Percentiles rank a stretch among this genome's conserved stretches.
phyloP scores from a whole-genome alignment of 306 rosid species.

The Rosa lucieae region DNA sequence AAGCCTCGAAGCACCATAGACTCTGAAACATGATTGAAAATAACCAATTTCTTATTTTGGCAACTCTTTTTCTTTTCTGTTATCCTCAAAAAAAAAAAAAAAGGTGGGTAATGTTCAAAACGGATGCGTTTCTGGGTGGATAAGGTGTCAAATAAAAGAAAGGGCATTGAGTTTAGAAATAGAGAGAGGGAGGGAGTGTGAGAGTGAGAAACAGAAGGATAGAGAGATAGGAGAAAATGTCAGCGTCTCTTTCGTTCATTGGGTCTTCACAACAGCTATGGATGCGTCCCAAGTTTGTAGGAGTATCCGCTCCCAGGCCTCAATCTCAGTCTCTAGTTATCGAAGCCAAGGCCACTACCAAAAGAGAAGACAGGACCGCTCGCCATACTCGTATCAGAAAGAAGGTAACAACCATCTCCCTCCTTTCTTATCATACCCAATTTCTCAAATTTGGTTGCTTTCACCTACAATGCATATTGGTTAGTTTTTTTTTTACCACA shows the following conservation, averaged over 20 bases:
- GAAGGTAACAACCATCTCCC: conserved; percentile 34
- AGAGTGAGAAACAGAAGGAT: not conserved
- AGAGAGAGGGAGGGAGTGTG: not conserved
- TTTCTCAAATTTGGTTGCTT: not conserved
- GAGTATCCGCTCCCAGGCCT: not conserved
- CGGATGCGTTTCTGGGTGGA: not conserved
- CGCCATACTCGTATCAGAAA: conserved; percentile 67
- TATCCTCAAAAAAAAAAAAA: not conserved
- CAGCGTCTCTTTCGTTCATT: conserved; percentile 19
- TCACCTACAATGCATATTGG: not conserved
- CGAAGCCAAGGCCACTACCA: conserved; percentile 49
- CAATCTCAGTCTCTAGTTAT: conserved; percentile 38
- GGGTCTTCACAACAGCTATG: conserved; percentile 22
- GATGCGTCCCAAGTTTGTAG: conserved; percentile 18
- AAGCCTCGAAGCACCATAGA: too few species aligned
- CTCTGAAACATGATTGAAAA: too few species aligned
- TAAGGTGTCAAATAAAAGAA: not conserved
- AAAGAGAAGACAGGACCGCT: conserved; percentile 65
- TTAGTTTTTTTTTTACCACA: not conserved
- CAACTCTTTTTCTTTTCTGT: not conserved
- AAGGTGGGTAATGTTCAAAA: not conserved
- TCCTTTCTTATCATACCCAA: not conserved
- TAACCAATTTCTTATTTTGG: not conserved
- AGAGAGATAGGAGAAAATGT: conserved; percentile 12
- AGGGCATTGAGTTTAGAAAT: not conserved